Percentiles rank a stretch among this genome's conserved stretches.
Conservation (phyloP, 768 basidiomycete genomes). For the Termitomyces sp. region DNA sequence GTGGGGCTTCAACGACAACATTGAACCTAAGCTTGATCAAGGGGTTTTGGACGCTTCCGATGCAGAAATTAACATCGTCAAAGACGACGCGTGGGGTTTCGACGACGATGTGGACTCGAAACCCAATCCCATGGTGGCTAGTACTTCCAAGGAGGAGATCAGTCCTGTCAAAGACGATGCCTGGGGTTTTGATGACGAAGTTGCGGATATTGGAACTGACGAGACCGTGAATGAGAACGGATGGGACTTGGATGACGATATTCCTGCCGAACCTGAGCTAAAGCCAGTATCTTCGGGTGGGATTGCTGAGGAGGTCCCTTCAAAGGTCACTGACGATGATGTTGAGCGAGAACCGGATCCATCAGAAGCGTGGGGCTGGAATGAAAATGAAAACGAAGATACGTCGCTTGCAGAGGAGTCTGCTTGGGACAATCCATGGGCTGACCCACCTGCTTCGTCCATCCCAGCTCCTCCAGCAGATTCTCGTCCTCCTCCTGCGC, state of each 20-base stretch:
- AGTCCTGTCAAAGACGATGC: slow-evolving; percentile 28
- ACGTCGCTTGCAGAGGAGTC: slow-evolving; percentile 34
- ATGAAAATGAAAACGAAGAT: slow-evolving; percentile 53
- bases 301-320: slow-evolving; percentile 3
- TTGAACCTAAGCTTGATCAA: background rate
- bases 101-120: slow-evolving; percentile 33
- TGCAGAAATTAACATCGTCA: slow-evolving; percentile 16
- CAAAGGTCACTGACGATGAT: slow-evolving; percentile 12
- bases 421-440: slow-evolving; percentile 71
- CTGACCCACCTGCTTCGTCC: slow-evolving; percentile 31
- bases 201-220: slow-evolving; percentile 20
- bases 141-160: slow-evolving; percentile 16
- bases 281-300: slow-evolving; percentile 12
- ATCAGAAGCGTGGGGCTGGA: slow-evolving; percentile 75
- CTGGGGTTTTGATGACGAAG: slow-evolving; percentile 53
- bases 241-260: slow-evolving; percentile 53
- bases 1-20: slow-evolving; percentile 49
- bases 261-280: slow-evolving; percentile 15
- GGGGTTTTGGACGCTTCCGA: slow-evolving; percentile 1
- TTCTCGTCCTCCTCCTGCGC: slow-evolving; percentile 25
- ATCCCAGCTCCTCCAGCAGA: slow-evolving; percentile 16
- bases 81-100: slow-evolving; percentile 47
- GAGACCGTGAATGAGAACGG: slow-evolving; percentile 33
- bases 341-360: slow-evolving; percentile 35
- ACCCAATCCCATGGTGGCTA: slow-evolving; percentile 7